Evolutionary conservation across 805 yeast genomes (phyloP).

Genomic region (Yarrowia phangngaensis): DNA sequence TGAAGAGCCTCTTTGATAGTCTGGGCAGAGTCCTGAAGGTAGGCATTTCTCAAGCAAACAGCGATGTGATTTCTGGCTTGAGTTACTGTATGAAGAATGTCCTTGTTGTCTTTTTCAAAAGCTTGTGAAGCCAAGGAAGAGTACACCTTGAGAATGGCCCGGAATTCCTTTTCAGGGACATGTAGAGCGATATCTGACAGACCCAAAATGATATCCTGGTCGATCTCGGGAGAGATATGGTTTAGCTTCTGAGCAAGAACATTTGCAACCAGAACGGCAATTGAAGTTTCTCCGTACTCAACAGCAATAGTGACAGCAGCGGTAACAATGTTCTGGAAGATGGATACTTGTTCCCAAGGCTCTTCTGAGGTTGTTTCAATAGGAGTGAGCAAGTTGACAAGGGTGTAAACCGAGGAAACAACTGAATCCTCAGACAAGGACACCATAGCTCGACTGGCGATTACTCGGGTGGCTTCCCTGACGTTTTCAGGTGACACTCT

Average conservation of each 20-base stretch:
- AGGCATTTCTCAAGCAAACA: constrained; percentile 49
- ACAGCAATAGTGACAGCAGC: constrained; percentile 65
- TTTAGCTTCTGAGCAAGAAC: constrained; percentile 73
- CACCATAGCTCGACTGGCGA: constrained; percentile 59
- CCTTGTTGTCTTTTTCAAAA: constrained; percentile 42
- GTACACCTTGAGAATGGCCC: constrained; percentile 56
- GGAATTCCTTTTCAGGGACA: constrained; percentile 63
- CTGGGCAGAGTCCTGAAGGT: constrained; percentile 40
- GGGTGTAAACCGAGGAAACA: constrained; percentile 77
- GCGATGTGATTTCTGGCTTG: constrained; percentile 27
- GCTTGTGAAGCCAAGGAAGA: constrained; percentile 40
- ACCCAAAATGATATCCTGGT: constrained; percentile 60
- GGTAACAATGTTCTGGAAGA: constrained; percentile 64
- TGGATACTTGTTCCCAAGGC: constrained; percentile 29
- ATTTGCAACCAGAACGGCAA: constrained; percentile 73
- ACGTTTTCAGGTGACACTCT: constrained; percentile 49
- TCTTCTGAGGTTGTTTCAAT: constrained; percentile 26
- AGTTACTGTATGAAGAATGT: constrained; percentile 33
- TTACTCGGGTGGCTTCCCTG: constrained; percentile 49
- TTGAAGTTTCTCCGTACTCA: constrained; percentile 63
- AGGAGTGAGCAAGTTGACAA: constrained; percentile 66
- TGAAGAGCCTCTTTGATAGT: constrained; percentile 29
- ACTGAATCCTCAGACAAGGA: constrained; percentile 75
- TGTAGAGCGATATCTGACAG: constrained; percentile 58
- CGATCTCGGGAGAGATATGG: constrained; percentile 44